Evolutionary conservation across 768 basidiomycete species (phyloP).

Genomic region (Lentinus tigrinus): DNA sequence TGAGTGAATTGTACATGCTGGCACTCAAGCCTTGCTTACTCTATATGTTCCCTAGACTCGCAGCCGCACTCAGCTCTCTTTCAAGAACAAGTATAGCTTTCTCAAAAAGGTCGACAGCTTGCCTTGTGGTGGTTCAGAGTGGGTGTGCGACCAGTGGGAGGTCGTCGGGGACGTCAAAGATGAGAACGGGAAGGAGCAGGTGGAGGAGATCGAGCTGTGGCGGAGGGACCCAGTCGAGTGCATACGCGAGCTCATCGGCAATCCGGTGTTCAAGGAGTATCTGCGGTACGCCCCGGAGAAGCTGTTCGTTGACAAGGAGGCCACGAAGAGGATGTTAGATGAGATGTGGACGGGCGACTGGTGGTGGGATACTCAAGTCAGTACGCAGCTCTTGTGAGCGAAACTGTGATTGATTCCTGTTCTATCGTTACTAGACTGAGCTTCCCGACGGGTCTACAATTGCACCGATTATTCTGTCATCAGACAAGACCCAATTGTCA

Average conservation of each 20-base stretch:
- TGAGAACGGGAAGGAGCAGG: slow-evolving; percentile 8
- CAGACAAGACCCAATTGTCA: slow-evolving; percentile 46
- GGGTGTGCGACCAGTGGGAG: slow-evolving; percentile 23
- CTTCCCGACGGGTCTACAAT: slow-evolving; percentile 16
- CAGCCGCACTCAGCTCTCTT: slow-evolving; percentile 20
- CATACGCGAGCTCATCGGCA: slow-evolving; percentile 26
- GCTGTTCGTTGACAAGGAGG: slow-evolving; percentile 11
- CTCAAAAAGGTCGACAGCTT: slow-evolving; percentile 28
- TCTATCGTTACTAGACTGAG: not conserved
- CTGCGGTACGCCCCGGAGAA: slow-evolving; percentile 28
- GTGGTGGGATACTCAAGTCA: slow-evolving; percentile 29
- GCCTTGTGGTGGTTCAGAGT: slow-evolving; percentile 25
- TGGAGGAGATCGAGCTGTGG: slow-evolving; percentile 25
- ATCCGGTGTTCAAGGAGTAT: slow-evolving; percentile 27
- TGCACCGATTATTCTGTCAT: slow-evolving; percentile 43
- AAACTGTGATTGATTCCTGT: not conserved
- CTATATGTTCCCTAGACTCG: slow-evolving; percentile 16
- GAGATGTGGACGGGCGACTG: slow-evolving; percentile 26
- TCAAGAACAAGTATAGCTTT: slow-evolving; percentile 25
- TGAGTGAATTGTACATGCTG: slow-evolving; percentile 14
- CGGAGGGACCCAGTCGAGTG: slow-evolving; percentile 26
- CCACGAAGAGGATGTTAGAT: slow-evolving; percentile 19
- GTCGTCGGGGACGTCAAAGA: slow-evolving; percentile 6
- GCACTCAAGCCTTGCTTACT: not conserved
- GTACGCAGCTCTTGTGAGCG: not conserved